Evolutionary conservation across 352 stramenopile genomes (phyloP).

Genomic region (Globisporangium sylvaticum): DNA sequence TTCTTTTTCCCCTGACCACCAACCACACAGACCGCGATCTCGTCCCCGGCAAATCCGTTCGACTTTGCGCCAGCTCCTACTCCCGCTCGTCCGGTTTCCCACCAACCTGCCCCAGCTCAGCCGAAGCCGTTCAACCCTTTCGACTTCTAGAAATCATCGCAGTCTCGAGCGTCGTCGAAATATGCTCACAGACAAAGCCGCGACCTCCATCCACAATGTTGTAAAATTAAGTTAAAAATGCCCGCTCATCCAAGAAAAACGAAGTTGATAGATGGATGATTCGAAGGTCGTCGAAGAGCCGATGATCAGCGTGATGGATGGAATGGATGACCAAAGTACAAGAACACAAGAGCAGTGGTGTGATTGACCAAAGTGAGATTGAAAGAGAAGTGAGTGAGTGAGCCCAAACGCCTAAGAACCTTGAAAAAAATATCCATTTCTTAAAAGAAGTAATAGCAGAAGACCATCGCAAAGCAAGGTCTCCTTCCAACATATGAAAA

Average conservation of each 20-base stretch:
- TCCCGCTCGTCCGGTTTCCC: background rate
- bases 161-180: background rate
- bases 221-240: background rate
- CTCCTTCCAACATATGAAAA: background rate
- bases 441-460: background rate
- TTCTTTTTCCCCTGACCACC: background rate
- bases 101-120: conserved; percentile 2
- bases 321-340: no score
- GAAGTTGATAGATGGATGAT: background rate
- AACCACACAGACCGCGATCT: conserved; percentile 20
- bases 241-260: background rate
- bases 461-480: background rate
- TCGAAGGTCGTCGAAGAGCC: background rate
- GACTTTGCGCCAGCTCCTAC: conserved; percentile 16
- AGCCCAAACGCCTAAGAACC: background rate
- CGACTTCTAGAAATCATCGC: conserved; percentile 26
- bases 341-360: no score
- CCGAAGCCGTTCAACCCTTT: conserved; percentile 49
- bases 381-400: no score
- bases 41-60: conserved; percentile 29
- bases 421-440: conserved; percentile 7
- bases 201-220: background rate
- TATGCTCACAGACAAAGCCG: background rate
- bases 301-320: no score
- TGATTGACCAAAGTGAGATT: no score